These are phyloP conservation scores for Biscogniauxia mediterranea DNA, from an alignment of 2,329 filamentous ascomycete species.

Conservation along the genomic window DNA sequence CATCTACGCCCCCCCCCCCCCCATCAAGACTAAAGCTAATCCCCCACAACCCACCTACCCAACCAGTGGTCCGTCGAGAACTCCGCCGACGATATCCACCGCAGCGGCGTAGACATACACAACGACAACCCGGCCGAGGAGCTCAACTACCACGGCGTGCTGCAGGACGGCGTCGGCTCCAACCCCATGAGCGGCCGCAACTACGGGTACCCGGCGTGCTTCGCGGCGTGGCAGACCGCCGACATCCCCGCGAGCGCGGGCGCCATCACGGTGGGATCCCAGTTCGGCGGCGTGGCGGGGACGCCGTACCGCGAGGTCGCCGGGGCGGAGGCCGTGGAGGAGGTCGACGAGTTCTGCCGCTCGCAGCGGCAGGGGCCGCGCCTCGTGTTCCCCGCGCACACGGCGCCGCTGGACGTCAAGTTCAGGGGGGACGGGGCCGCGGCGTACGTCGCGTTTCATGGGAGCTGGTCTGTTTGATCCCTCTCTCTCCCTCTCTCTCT, in stretches of 20 bases:
- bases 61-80: slow-evolving; percentile 62
- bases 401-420: slow-evolving; percentile 68
- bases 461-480: slow-evolving; percentile 50
- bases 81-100: slow-evolving; percentile 61
- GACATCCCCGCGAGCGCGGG: slow-evolving; percentile 40
- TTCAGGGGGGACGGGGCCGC: slow-evolving; percentile 58
- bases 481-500: background rate
- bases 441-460: slow-evolving; percentile 70
- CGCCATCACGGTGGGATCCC: slow-evolving; percentile 47
- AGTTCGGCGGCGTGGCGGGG: slow-evolving; percentile 44
- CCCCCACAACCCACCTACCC: no score
- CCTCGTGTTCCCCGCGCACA: slow-evolving; percentile 63
- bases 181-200: slow-evolving; percentile 43
- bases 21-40: background rate
- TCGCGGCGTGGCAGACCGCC: slow-evolving; percentile 60
- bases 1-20: no score
- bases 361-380: slow-evolving; percentile 39
- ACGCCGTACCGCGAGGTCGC: slow-evolving; percentile 32
- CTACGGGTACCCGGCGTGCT: slow-evolving; percentile 71
- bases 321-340: slow-evolving; percentile 41
- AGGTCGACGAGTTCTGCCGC: slow-evolving; percentile 38
- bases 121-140: slow-evolving; percentile 71
- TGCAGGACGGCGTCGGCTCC: slow-evolving; percentile 42
- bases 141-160: slow-evolving; percentile 67
- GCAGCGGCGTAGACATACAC: slow-evolving; percentile 60